Percentiles rank a stretch among this genome's conserved stretches.
Evolutionary conservation across 495 filamentous ascomycete species (phyloP).

Genomic region (Podospora didyma): DNA sequence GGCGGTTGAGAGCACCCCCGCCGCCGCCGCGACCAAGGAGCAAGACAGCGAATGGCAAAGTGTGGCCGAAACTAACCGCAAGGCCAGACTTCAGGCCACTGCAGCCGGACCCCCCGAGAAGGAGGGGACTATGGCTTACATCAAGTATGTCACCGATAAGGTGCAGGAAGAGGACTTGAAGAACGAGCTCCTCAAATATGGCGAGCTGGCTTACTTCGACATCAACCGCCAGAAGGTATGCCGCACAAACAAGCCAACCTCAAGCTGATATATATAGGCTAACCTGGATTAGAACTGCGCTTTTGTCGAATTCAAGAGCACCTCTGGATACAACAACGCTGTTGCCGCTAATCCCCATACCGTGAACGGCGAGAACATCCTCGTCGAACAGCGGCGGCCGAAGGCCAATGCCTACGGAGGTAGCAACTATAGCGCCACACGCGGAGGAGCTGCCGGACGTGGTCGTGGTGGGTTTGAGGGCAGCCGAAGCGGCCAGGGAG

Average conservation of each 20-base stretch:
- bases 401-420: conserved; percentile 64
- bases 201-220: conserved; percentile 81
- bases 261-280: conserved; percentile 4
- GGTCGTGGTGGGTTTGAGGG: conserved; percentile 64
- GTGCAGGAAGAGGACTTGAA: conserved; percentile 66
- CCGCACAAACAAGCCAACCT: neutral
- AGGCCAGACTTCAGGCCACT: conserved; percentile 59
- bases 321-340: conserved; percentile 74
- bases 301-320: conserved; percentile 85
- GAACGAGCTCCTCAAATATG: conserved; percentile 62
- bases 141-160: conserved; percentile 90
- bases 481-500: conserved; percentile 52
- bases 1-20: conserved; percentile 23
- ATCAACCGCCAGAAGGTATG: conserved; percentile 86
- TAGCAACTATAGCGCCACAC: conserved; percentile 57
- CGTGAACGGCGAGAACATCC: conserved; percentile 73
- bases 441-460: conserved; percentile 55
- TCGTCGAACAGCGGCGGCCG: conserved; percentile 83
- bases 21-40: conserved; percentile 37
- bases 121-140: conserved; percentile 71
- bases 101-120: conserved; percentile 53
- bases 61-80: conserved; percentile 75
- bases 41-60: conserved; percentile 67
- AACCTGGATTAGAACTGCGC: conserved; percentile 74
- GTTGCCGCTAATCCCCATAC: conserved; percentile 80